Conservation (phyloP, 768 basidiomycete species). For the Leccinellum rugosiceps region DNA sequence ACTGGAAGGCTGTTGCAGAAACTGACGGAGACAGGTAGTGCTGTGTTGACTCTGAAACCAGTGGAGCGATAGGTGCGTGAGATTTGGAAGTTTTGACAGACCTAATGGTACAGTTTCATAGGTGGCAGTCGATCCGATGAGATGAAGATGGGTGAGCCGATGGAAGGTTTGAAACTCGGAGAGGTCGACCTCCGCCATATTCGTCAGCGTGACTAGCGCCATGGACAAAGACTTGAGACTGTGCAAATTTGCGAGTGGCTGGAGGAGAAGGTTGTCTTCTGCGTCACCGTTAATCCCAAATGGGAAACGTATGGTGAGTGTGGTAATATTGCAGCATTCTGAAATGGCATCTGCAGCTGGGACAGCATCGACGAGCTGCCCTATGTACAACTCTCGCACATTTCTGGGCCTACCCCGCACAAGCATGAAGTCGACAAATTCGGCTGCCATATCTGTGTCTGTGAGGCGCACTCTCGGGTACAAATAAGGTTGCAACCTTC, state of each 20-base stretch:
- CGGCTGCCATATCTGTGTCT: background rate
- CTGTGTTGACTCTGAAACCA: background rate
- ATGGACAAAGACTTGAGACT: background rate
- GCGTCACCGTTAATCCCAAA: background rate
- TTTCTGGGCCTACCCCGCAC: background rate
- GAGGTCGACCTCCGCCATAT: background rate
- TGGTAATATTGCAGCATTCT: background rate
- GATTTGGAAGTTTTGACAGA: background rate
- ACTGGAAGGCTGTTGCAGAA: background rate
- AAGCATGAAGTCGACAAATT: background rate
- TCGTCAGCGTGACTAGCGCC: background rate
- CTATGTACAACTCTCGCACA: background rate
- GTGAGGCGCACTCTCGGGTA: background rate
- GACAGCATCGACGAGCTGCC: background rate
- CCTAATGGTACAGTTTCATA: background rate
- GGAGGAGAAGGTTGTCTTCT: background rate
- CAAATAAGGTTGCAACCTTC: background rate
- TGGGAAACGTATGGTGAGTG: background rate
- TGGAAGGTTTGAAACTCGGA: background rate
- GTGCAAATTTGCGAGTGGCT: background rate
- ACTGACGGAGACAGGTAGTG: background rate
- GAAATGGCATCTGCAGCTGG: background rate
- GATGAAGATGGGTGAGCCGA: background rate
- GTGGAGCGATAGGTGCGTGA: background rate
- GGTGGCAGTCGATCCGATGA: background rate